phyloP scores from a whole-genome alignment of 1,284 basidiomycete genomes.

The Cryptococcus sp. region DNA sequence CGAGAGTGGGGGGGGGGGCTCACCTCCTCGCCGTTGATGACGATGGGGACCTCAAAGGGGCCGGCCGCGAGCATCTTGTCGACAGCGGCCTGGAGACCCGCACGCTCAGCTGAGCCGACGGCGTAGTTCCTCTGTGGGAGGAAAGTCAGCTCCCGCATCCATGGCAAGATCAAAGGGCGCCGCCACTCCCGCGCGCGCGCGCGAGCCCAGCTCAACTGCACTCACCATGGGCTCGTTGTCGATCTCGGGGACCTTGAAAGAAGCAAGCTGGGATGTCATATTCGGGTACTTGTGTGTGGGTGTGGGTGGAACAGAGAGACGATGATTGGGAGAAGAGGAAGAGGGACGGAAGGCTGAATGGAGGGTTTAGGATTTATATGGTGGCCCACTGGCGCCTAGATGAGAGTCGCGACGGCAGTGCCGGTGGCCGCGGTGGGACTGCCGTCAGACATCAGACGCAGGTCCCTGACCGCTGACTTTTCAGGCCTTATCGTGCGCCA shows the following conservation, averaged over 20 bases:
- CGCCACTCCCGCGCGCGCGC: background rate
- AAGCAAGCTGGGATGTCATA: constrained; percentile 59
- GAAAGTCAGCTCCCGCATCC: constrained; percentile 2
- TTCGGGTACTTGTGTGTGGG: constrained; percentile 1
- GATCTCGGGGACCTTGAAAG: constrained; percentile 75
- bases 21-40: constrained; percentile 87
- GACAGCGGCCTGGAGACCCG: constrained; percentile 70
- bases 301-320: background rate
- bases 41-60: constrained; percentile 87
- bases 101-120: constrained; percentile 74
- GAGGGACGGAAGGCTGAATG: background rate
- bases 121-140: constrained; percentile 57
- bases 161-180: background rate
- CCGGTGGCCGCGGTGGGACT: background rate
- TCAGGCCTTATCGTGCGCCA: no score
- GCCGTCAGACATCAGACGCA: background rate
- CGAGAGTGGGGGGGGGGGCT: constrained; percentile 33
- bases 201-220: no score
- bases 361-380: background rate
- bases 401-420: background rate
- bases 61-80: constrained; percentile 73
- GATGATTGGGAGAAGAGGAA: background rate
- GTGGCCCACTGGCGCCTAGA: background rate
- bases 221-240: constrained; percentile 90
- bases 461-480: no score